Conservation (phyloP, 202 grass and related monocot species). For the Musa balbisiana region DNA sequence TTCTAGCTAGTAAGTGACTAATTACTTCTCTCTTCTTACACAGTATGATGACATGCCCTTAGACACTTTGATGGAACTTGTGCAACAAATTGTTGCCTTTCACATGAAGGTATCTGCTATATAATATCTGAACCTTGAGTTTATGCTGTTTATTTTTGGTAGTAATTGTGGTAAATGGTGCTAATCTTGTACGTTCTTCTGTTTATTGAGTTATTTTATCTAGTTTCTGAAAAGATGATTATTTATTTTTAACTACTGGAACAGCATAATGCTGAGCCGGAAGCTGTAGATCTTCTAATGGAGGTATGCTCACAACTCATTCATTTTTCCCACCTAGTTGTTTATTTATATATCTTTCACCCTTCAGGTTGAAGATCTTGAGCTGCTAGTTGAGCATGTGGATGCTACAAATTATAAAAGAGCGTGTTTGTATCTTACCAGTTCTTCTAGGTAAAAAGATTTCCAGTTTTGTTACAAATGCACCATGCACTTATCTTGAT, state of each 20-base stretch:
- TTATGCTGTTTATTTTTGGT: not conserved
- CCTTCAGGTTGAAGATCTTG: slow-evolving; percentile 87
- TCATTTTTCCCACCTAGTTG: slow-evolving; percentile 1
- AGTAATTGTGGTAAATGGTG: not conserved
- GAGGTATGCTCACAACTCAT: slow-evolving; percentile 43
- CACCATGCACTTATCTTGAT: not conserved
- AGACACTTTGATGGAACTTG: slow-evolving; percentile 87
- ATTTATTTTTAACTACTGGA: slow-evolving; percentile 1
- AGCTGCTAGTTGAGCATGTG: slow-evolving; percentile 94
- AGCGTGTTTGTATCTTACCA: slow-evolving; percentile 86
- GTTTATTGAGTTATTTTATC: not conserved
- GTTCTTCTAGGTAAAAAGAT: slow-evolving; percentile 59
- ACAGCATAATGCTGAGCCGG: slow-evolving; percentile 94
- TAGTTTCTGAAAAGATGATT: not conserved
- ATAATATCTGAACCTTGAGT: slow-evolving; percentile 1
- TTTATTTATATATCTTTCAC: slow-evolving; percentile 11
- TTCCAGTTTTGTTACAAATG: not conserved
- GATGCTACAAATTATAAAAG: slow-evolving; percentile 86
- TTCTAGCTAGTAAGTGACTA: not conserved
- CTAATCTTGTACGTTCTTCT: not conserved
- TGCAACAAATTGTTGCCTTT: slow-evolving; percentile 97
- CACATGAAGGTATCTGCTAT: slow-evolving; percentile 84
- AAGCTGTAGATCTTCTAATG: slow-evolving; percentile 99
- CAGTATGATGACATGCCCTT: slow-evolving; percentile 86
- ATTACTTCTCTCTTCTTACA: slow-evolving; percentile 17